These are phyloP conservation scores for Cordyceps cicadae DNA, from an alignment of 2,329 filamentous ascomycete species.

Conservation along the genomic window DNA sequence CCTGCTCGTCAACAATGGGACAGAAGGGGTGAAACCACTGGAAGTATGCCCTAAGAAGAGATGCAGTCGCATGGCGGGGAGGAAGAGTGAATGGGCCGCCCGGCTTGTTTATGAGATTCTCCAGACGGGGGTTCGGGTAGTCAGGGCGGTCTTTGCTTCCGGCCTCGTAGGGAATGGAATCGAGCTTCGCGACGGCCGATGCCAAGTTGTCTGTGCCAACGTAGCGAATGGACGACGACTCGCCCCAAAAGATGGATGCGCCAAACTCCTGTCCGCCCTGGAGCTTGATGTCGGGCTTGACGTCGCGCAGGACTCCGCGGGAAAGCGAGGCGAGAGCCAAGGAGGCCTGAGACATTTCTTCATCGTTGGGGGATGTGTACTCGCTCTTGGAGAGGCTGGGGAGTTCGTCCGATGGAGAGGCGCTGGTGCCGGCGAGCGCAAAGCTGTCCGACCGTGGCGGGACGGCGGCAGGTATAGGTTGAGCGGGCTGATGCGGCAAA, in stretches of 20 bases:
- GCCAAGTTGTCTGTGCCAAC: constrained; percentile 27
- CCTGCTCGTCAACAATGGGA: constrained; percentile 37
- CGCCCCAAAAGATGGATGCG: constrained; percentile 32
- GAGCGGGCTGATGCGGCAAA: not conserved
- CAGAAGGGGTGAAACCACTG: constrained; percentile 45
- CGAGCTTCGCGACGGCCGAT: constrained; percentile 21
- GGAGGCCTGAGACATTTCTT: constrained; percentile 8
- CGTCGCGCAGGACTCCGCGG: not conserved
- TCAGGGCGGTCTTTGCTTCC: constrained; percentile 25
- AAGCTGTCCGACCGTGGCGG: not conserved
- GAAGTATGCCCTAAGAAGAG: constrained; percentile 39
- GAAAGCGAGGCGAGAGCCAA: constrained; percentile 8
- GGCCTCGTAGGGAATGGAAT: constrained; percentile 22
- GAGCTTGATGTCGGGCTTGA: not conserved
- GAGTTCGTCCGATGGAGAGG: not conserved
- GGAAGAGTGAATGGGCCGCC: constrained; percentile 32
- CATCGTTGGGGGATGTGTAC: constrained; percentile 6
- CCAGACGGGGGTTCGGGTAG: constrained; percentile 24
- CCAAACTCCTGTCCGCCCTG: constrained; percentile 9
- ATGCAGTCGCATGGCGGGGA: constrained; percentile 25
- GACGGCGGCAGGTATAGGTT: not conserved
- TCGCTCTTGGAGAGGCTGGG: constrained; percentile 7
- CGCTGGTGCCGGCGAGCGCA: not conserved
- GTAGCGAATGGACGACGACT: constrained; percentile 37
- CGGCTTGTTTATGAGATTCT: not conserved